Base-by-base conservation (phyloP, 2,329 filamentous ascomycete species). In the Xylariomycetidae sp. region DNA sequence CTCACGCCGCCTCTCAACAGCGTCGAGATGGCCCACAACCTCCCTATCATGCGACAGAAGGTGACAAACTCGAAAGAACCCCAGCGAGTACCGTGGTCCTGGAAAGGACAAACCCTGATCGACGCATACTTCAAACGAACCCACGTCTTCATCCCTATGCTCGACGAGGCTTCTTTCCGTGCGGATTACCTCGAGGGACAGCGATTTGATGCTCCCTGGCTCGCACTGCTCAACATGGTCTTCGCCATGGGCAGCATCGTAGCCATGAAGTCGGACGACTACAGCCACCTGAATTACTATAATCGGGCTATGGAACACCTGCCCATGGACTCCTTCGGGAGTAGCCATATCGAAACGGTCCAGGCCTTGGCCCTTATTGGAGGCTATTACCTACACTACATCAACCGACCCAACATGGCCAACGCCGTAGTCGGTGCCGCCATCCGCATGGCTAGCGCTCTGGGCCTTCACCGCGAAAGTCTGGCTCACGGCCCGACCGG, bases 301-400 rank as follows among this genome's bases (percentile, higher is more conserved):
- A 74, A 73, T 44, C 71, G 76, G 17, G 79, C 82, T 13, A 81
- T 81, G 60, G 72, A 78, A 35, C 72, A 85, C 47, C 61, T 88
- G 8, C 73, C 69, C 6, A 66, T 88, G 40, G 81, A 83, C 42
- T 75, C 76, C 3, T 75, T 86, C 33, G 81, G 80, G 3, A 82
- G 78, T 46, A 80, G 80, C 27, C 78, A 82, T 46, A 64, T 88
- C n/a, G 82, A 88, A 55, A 82, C 77, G 0, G 69, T 88, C 3
- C 83, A 88, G 52, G 79, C 83, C 2, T 59, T 88, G 12, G 77
- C 77, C 3, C 67, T 88, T 16, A 77, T 87, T 48, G 82, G 82
- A 25, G 84, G 84, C 17, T 85, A 80, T 61, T 88, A 88, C 53
- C 73, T 87, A 36, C 84, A 88, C 57, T 88, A 88, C 50, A 77